A percentile compares a stretch with the other conserved stretches of the same genome.
Conservation (phyloP, 1,284 basidiomycete genomes). For the Anthracocystis walkeri region DNA sequence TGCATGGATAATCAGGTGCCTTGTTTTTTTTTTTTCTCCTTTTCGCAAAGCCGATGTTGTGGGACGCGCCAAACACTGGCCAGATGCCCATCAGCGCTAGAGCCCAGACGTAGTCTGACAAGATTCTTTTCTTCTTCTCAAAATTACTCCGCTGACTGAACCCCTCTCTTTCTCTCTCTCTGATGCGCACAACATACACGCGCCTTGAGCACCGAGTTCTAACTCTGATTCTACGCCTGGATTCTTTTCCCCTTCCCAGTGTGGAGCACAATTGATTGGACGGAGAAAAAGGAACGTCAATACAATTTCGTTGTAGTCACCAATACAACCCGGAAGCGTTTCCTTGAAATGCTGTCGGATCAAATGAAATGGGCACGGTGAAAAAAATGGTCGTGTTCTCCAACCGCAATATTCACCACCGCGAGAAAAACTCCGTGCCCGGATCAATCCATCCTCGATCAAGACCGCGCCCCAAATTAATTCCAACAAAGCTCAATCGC, state of each 20-base stretch:
- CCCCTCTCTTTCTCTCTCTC: background rate
- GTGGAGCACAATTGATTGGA: background rate
- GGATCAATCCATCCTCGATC: background rate
- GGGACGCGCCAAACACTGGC: background rate
- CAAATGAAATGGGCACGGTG: background rate
- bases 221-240: conserved; percentile 1
- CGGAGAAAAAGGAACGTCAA: background rate
- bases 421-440: conserved; percentile 10
- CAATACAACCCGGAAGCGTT: background rate
- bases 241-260: conserved; percentile 1
- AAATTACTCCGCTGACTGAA: conserved; percentile 8
- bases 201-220: conserved; percentile 14
- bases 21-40: too few relatives aligned
- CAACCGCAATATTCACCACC: background rate
- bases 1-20: conserved; percentile 12
- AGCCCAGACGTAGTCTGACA: conserved; percentile 10
- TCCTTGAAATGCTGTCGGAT: conserved; percentile 8
- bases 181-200: too few relatives aligned
- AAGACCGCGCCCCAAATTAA: conserved; percentile 1
- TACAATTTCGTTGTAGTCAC: background rate
- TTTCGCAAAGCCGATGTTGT: background rate
- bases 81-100: background rate
- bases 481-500: background rate
- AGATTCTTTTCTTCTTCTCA: background rate
- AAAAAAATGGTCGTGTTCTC: background rate